Evolutionary conservation across 306 rosid species (phyloP), one percentile per base, ranked within the genome.

Genomic region (Fragaria ananassa): DNA sequence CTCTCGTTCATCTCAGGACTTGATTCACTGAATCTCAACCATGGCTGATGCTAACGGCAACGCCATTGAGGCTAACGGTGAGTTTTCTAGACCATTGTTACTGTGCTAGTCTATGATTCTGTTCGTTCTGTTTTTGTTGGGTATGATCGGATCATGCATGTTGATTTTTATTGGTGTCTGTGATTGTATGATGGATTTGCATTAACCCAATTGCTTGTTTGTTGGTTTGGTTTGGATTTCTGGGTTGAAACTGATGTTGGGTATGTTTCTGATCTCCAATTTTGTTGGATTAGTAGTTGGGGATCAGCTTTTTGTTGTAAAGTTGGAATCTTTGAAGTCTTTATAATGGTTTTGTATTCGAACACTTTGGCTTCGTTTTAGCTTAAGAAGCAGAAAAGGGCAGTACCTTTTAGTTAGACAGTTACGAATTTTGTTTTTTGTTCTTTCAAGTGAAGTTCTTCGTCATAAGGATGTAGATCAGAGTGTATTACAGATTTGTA

Each of bases 31-130:
- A 61, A 37, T 17, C 29, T 77, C 74, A n/a, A 17, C 84, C 85
- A 89, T 87, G 96, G 87, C 82, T 68, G 89, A 73, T 44, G 81
- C 88, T 67, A 86, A 84, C 41, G 34, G 15, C 25, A 68, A 25
- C 39, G 39, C 39, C 50, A 21, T 41, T 41, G 71, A 67, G 34
- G 71, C 71, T 23, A 67, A 41, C 51, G 17, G 71, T 67, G 81
- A 18, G 50, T 10, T 41, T 68, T 69, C 70, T 66, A 44, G 10
- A 21, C 72, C 76, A 63, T 51, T 14, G 1, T 65, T 78, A 45
- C 41, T 71, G 11, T 23, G 51, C 13, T 2, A 0, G 31, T 39
- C 21, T 3, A 34, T 37, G 23, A 5, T 77, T 23, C 14, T 74
- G 27, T 5, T 64, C 10, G 0, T 45, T 72, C 74, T 21, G 47